phyloP scores from a whole-genome alignment of 1,139 yeast genomes.

The Blastobotrys capitulatus region DNA sequence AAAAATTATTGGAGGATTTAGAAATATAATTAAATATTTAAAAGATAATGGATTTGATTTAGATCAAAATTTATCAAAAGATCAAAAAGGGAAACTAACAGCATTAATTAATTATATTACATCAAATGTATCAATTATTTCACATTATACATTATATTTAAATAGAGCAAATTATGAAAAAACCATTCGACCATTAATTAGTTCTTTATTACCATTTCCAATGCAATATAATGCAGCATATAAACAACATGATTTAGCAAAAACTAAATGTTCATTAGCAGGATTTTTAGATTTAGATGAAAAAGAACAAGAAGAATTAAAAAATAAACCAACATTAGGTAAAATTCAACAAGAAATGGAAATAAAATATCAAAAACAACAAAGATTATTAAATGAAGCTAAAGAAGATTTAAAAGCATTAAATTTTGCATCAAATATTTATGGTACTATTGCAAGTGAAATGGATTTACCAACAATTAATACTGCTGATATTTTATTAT shows the following conservation, averaged over 20 bases:
- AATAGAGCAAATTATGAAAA: conserved; percentile 59
- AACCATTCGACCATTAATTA: conserved; percentile 57
- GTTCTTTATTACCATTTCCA: conserved; percentile 65
- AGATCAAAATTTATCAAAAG: conserved; percentile 18
- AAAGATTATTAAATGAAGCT: conserved; percentile 43
- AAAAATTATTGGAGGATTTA: conserved; percentile 38
- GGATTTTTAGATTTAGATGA: conserved; percentile 11
- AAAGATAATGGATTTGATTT: conserved; percentile 21
- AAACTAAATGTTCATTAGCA: conserved; percentile 36
- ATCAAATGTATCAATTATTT: conserved; percentile 43
- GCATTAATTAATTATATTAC: conserved; percentile 38
- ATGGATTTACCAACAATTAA: background rate
- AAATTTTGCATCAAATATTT: conserved; percentile 36
- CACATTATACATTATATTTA: conserved; percentile 58
- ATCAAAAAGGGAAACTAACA: conserved; percentile 25
- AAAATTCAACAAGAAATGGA: conserved; percentile 35
- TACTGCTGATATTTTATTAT: conserved; percentile 23
- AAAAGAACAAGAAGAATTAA: conserved; percentile 2
- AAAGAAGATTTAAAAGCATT: conserved; percentile 50
- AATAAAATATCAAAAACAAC: conserved; percentile 42
- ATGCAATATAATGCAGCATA: conserved; percentile 79
- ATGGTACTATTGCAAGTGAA: conserved; percentile 28
- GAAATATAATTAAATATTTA: conserved; percentile 42
- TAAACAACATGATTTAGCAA: conserved; percentile 46
- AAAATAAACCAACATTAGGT: conserved; percentile 8